phyloP scores from a whole-genome alignment of 768 basidiomycete genomes.

The Macrocybe gigantea region DNA sequence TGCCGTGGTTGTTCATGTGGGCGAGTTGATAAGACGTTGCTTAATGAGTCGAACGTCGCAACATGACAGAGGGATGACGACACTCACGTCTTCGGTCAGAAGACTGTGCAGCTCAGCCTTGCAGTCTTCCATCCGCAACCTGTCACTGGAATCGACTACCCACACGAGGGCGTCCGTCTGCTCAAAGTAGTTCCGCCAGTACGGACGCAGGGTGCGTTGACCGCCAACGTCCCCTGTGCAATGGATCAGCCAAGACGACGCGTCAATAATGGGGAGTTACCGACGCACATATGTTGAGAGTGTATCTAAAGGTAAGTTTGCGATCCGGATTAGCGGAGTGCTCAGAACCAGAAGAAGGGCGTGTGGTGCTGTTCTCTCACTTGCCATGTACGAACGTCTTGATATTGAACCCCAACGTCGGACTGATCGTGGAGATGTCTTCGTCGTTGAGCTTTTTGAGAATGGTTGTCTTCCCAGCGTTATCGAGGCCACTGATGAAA shows the following conservation, averaged over 20 bases:
- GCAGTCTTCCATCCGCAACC: constrained; percentile 87
- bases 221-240: constrained; percentile 94
- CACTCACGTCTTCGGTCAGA: constrained; percentile 84
- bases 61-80: neutral
- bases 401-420: constrained; percentile 98
- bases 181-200: constrained; percentile 99
- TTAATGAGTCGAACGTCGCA: constrained; percentile 1
- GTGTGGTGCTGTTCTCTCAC: constrained; percentile 42
- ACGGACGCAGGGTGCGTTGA: constrained; percentile 90
- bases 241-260: neutral
- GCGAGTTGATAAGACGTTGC: constrained; percentile 1
- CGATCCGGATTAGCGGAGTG: constrained; percentile 11
- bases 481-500: constrained; percentile 80
- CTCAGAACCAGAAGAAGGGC: constrained; percentile 10
- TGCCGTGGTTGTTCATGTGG: constrained; percentile 2
- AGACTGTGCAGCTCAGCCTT: constrained; percentile 80
- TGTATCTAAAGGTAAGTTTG: constrained; percentile 42
- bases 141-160: constrained; percentile 96
- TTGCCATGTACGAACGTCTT: constrained; percentile 91
- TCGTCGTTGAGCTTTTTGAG: constrained; percentile 92
- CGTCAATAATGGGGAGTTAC: neutral
- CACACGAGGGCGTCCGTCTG: constrained; percentile 97
- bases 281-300: constrained; percentile 70
- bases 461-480: constrained; percentile 98
- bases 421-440: constrained; percentile 82